phyloP scores from a whole-genome alignment of 169 alveolate genomes.

The Plasmodium blacklocki region DNA sequence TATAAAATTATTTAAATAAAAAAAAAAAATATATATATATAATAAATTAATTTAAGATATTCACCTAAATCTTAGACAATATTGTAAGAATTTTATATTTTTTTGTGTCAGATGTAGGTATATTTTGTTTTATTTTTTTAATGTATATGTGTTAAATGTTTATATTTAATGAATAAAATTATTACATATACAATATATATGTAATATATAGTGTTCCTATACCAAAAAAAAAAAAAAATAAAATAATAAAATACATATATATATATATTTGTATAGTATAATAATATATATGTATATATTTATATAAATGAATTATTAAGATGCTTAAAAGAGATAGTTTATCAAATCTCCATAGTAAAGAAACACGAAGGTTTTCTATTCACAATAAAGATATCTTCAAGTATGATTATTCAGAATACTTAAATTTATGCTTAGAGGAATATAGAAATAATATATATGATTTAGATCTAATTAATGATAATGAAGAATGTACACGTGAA shows the following conservation, averaged over 20 bases:
- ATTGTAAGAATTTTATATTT: slow-evolving; percentile 41
- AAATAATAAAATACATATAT: not conserved
- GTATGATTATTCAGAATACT: slow-evolving; percentile 62
- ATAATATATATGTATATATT: slow-evolving; percentile 20
- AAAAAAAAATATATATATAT: slow-evolving; percentile 15
- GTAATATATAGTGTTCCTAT: slow-evolving; percentile 24
- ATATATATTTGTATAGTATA: slow-evolving; percentile 5
- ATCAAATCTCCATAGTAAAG: slow-evolving; percentile 69
- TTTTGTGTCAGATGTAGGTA: slow-evolving; percentile 45
- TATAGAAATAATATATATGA: slow-evolving; percentile 75
- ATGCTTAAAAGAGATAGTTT: slow-evolving; percentile 77
- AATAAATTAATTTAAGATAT: slow-evolving; percentile 20
- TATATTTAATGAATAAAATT: slow-evolving; percentile 30
- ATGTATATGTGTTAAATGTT: slow-evolving; percentile 10
- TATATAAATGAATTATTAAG: slow-evolving; percentile 35
- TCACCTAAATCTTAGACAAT: slow-evolving; percentile 53
- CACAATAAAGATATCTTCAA: slow-evolving; percentile 56
- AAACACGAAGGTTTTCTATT: slow-evolving; percentile 61
- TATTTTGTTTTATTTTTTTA: slow-evolving; percentile 27
- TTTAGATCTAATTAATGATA: slow-evolving; percentile 75
- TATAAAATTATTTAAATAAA: slow-evolving; percentile 18
- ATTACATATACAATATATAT: not conserved
- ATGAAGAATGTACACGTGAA: slow-evolving; percentile 78
- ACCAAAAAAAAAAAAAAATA: no score
- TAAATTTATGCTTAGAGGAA: slow-evolving; percentile 69